Base-by-base conservation (phyloP, 805 yeast genomes). In the Kuraishia ogatae region DNA sequence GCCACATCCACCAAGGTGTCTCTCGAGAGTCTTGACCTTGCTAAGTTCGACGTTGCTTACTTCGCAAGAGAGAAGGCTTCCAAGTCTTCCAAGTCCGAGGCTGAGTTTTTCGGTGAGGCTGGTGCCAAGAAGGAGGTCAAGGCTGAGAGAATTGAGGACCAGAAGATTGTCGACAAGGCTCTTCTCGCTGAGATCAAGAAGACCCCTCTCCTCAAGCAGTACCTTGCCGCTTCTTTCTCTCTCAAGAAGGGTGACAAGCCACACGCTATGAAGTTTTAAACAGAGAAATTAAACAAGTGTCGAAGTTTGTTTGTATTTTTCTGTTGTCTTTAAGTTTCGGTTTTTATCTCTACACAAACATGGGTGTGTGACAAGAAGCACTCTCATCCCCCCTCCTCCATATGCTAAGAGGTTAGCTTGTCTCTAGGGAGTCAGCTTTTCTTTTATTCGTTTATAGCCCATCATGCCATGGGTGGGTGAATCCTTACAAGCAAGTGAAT, bases 241-340 rank as follows among this genome's bases (percentile, higher is more conserved):
- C 86, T 94, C 80, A 92, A 90, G 88, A 84, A 82, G 80, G 98
- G 98, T 79, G 99, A 93, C 84, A 90, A 81, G 79, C 99, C 98
- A 72, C 98, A 93, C 80, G 85, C 88, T 76, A 89, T 94, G 87
- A 90, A 89, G 83, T 93, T 94, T 80, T 93, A 91, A 87, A 68
- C 52, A 71, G 29, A 8, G 3, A 49, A 49, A 49, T 11, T 7
- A 28, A 28, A 23, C 52, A 29, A 23, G 46, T 50, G 20, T 50
- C 35, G 11, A 28, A 28, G 39, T n/a, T n/a, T n/a, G n/a, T 50
- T 19, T 50, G 43, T 22, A 19, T 50, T 50, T 50, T 19, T 50
- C 43, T 17, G 17, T n/a, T 26, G 21, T 50, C 28, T 28, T 50
- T 29, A 17, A 17, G n/a, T 19, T 22, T 24, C 20, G 19, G 22